Evolutionary conservation across 441 rosid genomes (phyloP), one percentile per base, ranked within the genome.

Genomic region (Populus hybrid): DNA sequence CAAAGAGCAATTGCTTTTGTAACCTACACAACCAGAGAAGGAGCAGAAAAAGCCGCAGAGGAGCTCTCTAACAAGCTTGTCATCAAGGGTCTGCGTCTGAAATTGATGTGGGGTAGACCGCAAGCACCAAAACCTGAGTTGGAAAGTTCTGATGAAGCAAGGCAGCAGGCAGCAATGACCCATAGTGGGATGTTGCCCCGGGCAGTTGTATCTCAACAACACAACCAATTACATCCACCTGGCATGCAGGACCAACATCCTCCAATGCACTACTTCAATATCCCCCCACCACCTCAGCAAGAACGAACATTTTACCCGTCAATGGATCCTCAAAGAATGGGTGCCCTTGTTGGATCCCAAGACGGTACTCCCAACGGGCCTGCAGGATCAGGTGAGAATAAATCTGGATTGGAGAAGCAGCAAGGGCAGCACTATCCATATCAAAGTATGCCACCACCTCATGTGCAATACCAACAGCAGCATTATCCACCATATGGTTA

Each of bases 281-380:
- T 90, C 67, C 93, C 93, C 53, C 94, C 95, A 2, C 91, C 94
- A n/a, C 86, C 90, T 72, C 97, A 87, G 83, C 92, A 83, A 69
- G 95, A 91, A 35, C 83, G 91, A 82, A 79, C 98, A 7, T 91
- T 50, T 75, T 94, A 96, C 83, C 97, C 98, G 28, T 94, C 99
- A 42, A 96, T 96, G 99, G 98, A 96, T 84, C 99, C 98, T 69
- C 99, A 92, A 76, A 85, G 99, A 82, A 96, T 96, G 99, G 98
- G 98, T 75, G 98, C 98, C 5, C 75, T 94, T 80, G 83, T 96
- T 79, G 91, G 93, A 5, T 81, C 91, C 73, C 96, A 92, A 72
- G 99, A 96, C 26, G 95, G 92, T 23, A 72, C 88, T 81, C 79
- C 91, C 26, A 75, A 73, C 21, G 70, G 78, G 32, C 73, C 81